phyloP scores from a whole-genome alignment of 768 basidiomycete genomes.

The Pleurotus tuber-regium region DNA sequence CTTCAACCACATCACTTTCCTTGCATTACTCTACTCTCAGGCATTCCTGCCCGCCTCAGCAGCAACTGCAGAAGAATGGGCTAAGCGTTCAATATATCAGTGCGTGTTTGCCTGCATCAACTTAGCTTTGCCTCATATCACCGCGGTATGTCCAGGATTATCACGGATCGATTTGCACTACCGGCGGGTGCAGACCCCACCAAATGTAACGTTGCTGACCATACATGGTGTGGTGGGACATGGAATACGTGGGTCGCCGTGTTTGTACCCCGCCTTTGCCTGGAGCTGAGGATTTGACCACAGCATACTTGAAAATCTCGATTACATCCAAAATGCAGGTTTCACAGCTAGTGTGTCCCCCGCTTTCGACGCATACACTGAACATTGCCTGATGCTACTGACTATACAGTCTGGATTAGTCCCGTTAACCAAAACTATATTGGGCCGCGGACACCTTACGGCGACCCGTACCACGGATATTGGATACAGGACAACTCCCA shows the following conservation, averaged over 20 bases:
- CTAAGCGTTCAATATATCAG: constrained; percentile 81
- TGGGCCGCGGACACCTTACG: constrained; percentile 68
- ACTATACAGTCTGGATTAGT: constrained; percentile 77
- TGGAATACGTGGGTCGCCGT: constrained; percentile 70
- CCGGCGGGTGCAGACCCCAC: constrained; percentile 48
- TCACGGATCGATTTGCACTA: constrained; percentile 77
- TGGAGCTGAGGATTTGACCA: neutral
- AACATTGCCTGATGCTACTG: too few species aligned
- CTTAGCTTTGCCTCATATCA: neutral
- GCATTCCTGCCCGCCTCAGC: constrained; percentile 36
- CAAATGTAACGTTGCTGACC: constrained; percentile 54
- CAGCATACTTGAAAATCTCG: constrained; percentile 70
- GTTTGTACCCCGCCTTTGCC: neutral
- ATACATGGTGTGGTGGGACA: constrained; percentile 86
- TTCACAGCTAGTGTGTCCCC: constrained; percentile 64
- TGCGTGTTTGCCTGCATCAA: constrained; percentile 24
- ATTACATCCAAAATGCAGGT: constrained; percentile 81
- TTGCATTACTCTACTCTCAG: constrained; percentile 23
- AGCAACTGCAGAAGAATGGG: constrained; percentile 73
- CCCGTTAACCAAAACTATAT: constrained; percentile 79
- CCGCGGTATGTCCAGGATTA: constrained; percentile 39
- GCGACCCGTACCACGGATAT: constrained; percentile 85
- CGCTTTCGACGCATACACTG: neutral
- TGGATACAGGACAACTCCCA: constrained; percentile 68
- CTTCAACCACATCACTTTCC: constrained; percentile 22